These are phyloP conservation scores for Vitellaria paradoxa DNA, from an alignment of 179 eudicot species.

Conservation along the genomic window DNA sequence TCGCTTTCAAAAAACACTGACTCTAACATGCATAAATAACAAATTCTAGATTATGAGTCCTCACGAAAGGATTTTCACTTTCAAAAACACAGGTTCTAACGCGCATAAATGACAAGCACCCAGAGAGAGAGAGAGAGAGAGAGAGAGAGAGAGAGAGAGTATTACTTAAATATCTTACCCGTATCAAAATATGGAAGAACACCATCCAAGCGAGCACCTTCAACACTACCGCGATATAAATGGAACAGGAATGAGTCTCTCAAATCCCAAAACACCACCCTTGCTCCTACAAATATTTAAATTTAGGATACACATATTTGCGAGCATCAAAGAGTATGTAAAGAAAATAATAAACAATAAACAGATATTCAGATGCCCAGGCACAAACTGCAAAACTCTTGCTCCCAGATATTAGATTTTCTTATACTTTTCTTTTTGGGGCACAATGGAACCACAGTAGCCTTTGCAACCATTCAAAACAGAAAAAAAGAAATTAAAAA, in stretches of 20 bases:
- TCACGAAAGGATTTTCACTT: neutral
- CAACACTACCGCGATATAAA: slow-evolving; percentile 76
- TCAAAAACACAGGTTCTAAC: neutral
- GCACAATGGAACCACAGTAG: no score
- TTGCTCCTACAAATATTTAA: slow-evolving; percentile 50
- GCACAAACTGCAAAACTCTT: no score
- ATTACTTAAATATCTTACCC: slow-evolving; percentile 55
- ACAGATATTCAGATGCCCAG: neutral
- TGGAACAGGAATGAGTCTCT: slow-evolving; percentile 61
- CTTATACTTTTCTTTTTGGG: neutral
- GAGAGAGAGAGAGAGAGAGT: neutral
- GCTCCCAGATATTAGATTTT: neutral
- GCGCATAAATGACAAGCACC: neutral
- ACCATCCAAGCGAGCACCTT: slow-evolving; percentile 67
- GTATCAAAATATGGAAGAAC: slow-evolving; percentile 70
- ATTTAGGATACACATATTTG: neutral
- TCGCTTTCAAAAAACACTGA: neutral
- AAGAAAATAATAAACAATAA: neutral
- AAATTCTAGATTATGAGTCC: slow-evolving; percentile 10
- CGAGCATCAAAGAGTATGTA: neutral
- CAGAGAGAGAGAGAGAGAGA: no score
- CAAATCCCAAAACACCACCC: slow-evolving; percentile 83
- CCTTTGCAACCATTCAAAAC: neutral
- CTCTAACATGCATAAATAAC: neutral
- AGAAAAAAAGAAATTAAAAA: neutral